A percentile compares a stretch with the other conserved stretches of the same genome.
Conservation (phyloP, 2,329 filamentous ascomycete species). For the Trichoderma sp. region DNA sequence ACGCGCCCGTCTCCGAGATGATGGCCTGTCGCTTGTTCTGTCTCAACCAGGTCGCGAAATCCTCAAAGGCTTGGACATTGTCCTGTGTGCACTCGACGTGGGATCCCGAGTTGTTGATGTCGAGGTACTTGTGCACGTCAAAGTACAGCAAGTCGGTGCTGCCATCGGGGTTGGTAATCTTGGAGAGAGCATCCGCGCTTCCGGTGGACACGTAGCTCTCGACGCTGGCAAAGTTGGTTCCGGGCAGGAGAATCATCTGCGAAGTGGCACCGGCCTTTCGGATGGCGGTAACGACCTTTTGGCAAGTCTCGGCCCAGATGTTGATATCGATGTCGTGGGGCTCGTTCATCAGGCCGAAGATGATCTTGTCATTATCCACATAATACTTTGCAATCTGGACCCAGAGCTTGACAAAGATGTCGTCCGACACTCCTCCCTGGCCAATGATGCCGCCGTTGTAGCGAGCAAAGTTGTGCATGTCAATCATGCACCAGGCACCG, state of each 20-base stretch:
- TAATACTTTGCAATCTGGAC: slow-evolving; percentile 58
- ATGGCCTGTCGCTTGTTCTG: slow-evolving; percentile 48
- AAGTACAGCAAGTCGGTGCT: slow-evolving; percentile 55
- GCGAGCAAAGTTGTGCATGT: slow-evolving; percentile 58
- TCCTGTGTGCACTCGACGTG: slow-evolving; percentile 52
- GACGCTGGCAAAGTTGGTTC: slow-evolving; percentile 57
- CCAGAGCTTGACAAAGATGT: slow-evolving; percentile 59
- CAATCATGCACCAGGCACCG: slow-evolving; percentile 59
- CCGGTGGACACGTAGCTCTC: slow-evolving; percentile 48
- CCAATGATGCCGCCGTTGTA: slow-evolving; percentile 63
- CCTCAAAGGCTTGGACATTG: slow-evolving; percentile 48
- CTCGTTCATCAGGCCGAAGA: slow-evolving; percentile 69
- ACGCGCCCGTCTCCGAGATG: slow-evolving; percentile 53
- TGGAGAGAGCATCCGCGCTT: slow-evolving; percentile 50
- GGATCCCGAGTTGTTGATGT: slow-evolving; percentile 55
- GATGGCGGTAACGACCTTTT: slow-evolving; percentile 64
- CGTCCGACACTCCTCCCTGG: slow-evolving; percentile 61
- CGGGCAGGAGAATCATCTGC: slow-evolving; percentile 61
- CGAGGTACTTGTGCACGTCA: slow-evolving; percentile 62
- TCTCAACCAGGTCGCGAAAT: slow-evolving; percentile 47
- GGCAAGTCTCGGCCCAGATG: slow-evolving; percentile 59
- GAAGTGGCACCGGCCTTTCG: slow-evolving; percentile 61
- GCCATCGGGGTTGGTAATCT: slow-evolving; percentile 58
- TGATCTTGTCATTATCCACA: slow-evolving; percentile 48
- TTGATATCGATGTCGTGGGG: slow-evolving; percentile 59